A percentile compares a stretch with the other conserved stretches of the same genome.
Evolutionary conservation across 306 rosid species (phyloP).

Genomic region (Inga leiocalycina): DNA sequence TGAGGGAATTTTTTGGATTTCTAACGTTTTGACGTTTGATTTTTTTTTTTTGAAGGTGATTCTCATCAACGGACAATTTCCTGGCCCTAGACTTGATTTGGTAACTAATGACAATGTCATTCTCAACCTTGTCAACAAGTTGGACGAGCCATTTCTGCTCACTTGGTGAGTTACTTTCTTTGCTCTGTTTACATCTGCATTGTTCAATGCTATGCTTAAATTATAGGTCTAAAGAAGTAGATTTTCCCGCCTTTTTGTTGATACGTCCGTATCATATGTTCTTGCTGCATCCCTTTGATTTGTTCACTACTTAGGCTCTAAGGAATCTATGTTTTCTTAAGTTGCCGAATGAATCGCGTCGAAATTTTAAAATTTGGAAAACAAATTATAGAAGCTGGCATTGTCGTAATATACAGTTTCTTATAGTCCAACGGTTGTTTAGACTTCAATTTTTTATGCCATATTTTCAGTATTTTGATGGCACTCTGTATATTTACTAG

Average conservation of each 20-base stretch:
- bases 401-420: background rate
- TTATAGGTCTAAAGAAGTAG: background rate
- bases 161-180: slow-evolving; percentile 72
- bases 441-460: background rate
- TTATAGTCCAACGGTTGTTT: background rate
- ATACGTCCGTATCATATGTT: background rate
- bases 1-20: slow-evolving; percentile 8
- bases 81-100: slow-evolving; percentile 89
- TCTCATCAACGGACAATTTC: slow-evolving; percentile 84
- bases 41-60: slow-evolving; percentile 57
- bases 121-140: slow-evolving; percentile 87
- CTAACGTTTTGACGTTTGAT: slow-evolving; percentile 33
- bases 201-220: background rate
- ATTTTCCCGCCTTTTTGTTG: background rate
- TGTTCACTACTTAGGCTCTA: background rate
- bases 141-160: slow-evolving; percentile 84
- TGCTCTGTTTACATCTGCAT: background rate
- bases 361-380: background rate
- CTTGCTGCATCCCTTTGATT: background rate
- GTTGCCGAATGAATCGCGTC: background rate
- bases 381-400: background rate
- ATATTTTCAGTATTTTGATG: background rate
- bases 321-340: background rate
- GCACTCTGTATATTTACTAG: background rate
- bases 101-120: slow-evolving; percentile 87